Base-by-base conservation (phyloP, 1,284 basidiomycete genomes). In the Coniferiporia sulphurascens region DNA sequence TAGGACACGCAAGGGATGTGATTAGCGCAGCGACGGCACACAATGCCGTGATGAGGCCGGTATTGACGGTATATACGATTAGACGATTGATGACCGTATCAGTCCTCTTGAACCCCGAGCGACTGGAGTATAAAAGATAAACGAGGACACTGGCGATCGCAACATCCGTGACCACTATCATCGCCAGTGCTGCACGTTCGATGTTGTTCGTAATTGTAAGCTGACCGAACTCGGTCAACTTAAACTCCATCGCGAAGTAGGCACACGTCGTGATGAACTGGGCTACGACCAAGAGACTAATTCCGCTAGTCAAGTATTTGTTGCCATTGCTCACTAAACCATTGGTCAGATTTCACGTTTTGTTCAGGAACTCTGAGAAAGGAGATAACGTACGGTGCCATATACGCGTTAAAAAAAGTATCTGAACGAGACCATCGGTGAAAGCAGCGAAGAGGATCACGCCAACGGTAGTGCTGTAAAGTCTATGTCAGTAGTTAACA, bases 21-120 rank as follows among this genome's bases (percentile, higher is more conserved):
- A 59, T 35, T 10, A 59, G 43, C 17, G 54, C 53, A 10, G 49
- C 43, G n/a, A 51, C 32, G 13, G 59, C 53, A 22, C 53, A 60
- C 7, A 56, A 15, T 17, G 38, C 52, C 12, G 54, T 60, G n/a
- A 60, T 34, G 8, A 52, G 27, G 7, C 58, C 58, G 2, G 58
- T 55, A 6, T 36, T 48, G 52, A 59, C 53, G 10, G 52, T 41
- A 27, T 45, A 59, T 15, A 49, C 21, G 21, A 55, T 55, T 4
- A 59, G 38, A 17, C 52, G 45, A 36, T 55, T 48, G n/a, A 59
- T 38, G 8, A 50, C 35, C 27, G 58, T 43, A 10, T 59, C 46
- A 2, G 43, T 54, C 21, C 38, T 36, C 3, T 15, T 22, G 19
- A 55, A 60, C 12, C 58, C 58, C 22, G 58, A 34, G 17, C 58